phyloP scores from a whole-genome alignment of 805 yeast genomes.

The Cyberlindnera maritima region DNA sequence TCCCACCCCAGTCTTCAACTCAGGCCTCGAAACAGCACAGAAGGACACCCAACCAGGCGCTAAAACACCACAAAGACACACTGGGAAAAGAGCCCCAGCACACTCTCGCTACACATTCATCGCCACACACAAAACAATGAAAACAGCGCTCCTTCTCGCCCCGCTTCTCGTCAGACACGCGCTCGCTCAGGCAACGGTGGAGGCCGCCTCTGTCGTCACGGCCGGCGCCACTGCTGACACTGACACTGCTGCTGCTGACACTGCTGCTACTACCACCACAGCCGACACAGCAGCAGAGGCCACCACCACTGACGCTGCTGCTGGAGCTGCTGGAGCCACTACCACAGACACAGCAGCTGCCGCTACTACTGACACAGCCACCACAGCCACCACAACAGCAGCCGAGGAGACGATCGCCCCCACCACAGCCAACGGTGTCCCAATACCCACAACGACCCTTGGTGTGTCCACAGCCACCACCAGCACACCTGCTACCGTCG shows the following conservation, averaged over 20 bases:
- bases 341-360: constrained; percentile 22
- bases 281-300: not conserved
- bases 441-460: constrained; percentile 17
- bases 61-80: too few species aligned
- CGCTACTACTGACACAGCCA: constrained; percentile 16
- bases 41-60: not conserved
- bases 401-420: not conserved
- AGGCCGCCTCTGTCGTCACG: not conserved
- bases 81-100: too few species aligned
- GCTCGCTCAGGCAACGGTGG: constrained; percentile 2
- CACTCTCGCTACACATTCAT: too few species aligned
- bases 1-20: not conserved
- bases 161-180: constrained; percentile 2
- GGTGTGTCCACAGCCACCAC: constrained; percentile 5
- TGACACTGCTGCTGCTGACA: constrained; percentile 2
- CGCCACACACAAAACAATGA: not conserved
- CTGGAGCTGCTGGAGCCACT: constrained; percentile 10
- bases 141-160: not conserved
- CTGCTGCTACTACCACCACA: constrained; percentile 10
- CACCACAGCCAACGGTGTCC: constrained; percentile 6
- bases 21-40: not conserved
- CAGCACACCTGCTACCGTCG: not conserved
- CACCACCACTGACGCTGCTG: constrained; percentile 11
- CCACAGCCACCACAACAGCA: constrained; percentile 12
- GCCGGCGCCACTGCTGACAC: not conserved